Conservation (phyloP, 345 rosid genomes). For the Populus simonii region DNA sequence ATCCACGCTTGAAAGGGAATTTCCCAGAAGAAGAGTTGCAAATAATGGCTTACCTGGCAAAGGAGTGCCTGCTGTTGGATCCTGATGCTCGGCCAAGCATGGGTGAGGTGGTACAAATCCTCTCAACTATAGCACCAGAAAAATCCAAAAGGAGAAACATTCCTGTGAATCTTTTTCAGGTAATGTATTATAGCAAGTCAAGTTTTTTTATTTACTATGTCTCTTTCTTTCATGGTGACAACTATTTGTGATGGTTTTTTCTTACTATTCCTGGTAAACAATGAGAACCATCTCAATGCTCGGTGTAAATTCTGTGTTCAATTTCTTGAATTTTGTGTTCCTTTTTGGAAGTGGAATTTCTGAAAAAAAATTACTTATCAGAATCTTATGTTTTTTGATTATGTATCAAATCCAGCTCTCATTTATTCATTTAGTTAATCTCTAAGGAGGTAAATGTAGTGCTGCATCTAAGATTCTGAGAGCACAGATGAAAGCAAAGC, state of each 20-base stretch:
- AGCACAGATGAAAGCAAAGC: neutral
- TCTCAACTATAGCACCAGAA: constrained; percentile 75
- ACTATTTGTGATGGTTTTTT: neutral
- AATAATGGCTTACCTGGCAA: constrained; percentile 90
- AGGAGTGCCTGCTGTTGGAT: constrained; percentile 83
- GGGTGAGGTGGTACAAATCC: constrained; percentile 96
- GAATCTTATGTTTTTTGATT: neutral
- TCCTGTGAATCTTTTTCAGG: constrained; percentile 69
- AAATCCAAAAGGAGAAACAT: constrained; percentile 62
- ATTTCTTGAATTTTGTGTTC: neutral
- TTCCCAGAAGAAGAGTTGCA: constrained; percentile 86
- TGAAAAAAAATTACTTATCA: neutral
- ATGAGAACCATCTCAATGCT: neutral
- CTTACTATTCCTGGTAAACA: neutral
- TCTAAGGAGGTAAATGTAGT: neutral
- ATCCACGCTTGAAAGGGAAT: constrained; percentile 61
- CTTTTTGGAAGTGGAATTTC: neutral
- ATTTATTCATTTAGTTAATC: neutral
- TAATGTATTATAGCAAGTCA: constrained; percentile 10
- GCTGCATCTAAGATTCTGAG: neutral
- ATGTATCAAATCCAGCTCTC: neutral
- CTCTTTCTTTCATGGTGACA: neutral
- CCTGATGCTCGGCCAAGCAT: constrained; percentile 93
- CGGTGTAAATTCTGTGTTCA: neutral
- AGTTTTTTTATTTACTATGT: neutral